Conservation (phyloP, 495 filamentous ascomycete genomes). For the Neurospora cerealis region DNA sequence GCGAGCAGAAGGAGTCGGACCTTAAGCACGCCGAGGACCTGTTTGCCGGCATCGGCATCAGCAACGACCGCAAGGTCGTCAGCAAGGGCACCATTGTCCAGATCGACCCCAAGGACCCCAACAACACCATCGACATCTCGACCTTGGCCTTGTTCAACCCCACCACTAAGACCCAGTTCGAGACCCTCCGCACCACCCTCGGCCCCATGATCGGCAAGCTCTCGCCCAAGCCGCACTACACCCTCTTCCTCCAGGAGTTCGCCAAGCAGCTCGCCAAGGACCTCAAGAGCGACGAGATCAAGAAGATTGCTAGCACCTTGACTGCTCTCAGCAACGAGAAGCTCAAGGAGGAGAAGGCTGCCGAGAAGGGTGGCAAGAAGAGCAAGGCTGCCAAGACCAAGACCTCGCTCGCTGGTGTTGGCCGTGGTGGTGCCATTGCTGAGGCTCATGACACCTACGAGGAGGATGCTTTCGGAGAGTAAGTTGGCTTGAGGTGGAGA, state of each 20-base stretch:
- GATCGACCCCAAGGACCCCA: slow-evolving; percentile 58
- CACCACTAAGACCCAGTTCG: slow-evolving; percentile 73
- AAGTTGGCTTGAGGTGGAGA: slow-evolving; percentile 27
- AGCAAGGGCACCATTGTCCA: slow-evolving; percentile 53
- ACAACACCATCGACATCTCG: slow-evolving; percentile 68
- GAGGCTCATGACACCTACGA: slow-evolving; percentile 69
- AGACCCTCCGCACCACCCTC: slow-evolving; percentile 59
- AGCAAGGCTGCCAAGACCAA: slow-evolving; percentile 92
- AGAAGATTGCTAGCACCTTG: slow-evolving; percentile 80
- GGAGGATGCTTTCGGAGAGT: slow-evolving; percentile 67
- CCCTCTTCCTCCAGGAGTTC: slow-evolving; percentile 84
- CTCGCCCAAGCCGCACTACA: slow-evolving; percentile 83
- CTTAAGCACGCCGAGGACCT: slow-evolving; percentile 87
- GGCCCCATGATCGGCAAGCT: slow-evolving; percentile 63
- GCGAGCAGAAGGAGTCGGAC: slow-evolving; percentile 78
- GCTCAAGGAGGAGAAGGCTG: slow-evolving; percentile 95
- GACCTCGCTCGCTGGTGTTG: slow-evolving; percentile 59
- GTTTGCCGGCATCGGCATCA: slow-evolving; percentile 70
- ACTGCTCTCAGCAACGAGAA: slow-evolving; percentile 91
- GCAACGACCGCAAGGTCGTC: slow-evolving; percentile 49
- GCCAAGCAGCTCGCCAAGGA: slow-evolving; percentile 80
- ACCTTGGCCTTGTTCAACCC: slow-evolving; percentile 81
- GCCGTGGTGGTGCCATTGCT: slow-evolving; percentile 44
- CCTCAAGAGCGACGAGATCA: slow-evolving; percentile 79
- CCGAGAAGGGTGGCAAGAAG: slow-evolving; percentile 95